Evolutionary conservation across 768 basidiomycete genomes (phyloP).

Genomic region (Mycena amicta): DNA sequence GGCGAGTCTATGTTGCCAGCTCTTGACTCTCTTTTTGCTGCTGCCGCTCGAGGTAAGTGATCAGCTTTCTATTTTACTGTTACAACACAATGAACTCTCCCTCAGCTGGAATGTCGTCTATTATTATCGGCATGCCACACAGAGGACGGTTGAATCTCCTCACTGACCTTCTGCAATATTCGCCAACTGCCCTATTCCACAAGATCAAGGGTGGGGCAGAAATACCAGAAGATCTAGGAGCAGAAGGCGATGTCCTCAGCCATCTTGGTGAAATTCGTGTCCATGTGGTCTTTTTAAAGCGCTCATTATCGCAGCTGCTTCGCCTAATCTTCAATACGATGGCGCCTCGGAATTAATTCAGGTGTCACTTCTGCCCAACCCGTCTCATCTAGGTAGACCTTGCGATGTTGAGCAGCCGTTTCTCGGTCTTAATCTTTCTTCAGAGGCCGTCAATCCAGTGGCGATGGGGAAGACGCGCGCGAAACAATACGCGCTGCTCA

Average conservation of each 20-base stretch:
- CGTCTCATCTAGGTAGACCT: conserved; percentile 72
- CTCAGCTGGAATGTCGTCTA: conserved; percentile 63
- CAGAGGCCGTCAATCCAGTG: conserved; percentile 87
- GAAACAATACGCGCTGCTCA: conserved; percentile 83
- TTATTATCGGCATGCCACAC: conserved; percentile 86
- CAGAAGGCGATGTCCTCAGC: conserved; percentile 85
- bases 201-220: conserved; percentile 86
- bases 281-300: neutral
- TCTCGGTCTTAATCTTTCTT: neutral
- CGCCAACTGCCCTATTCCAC: conserved; percentile 74
- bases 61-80: neutral
- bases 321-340: conserved; percentile 62
- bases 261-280: conserved; percentile 62
- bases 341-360: conserved; percentile 55
- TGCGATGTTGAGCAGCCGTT: conserved; percentile 11
- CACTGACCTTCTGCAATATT: conserved; percentile 70
- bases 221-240: conserved; percentile 63
- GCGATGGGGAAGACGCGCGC: conserved; percentile 89
- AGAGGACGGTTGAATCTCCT: conserved; percentile 86
- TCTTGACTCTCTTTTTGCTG: conserved; percentile 72
- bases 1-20: conserved; percentile 94
- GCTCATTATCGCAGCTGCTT: conserved; percentile 50
- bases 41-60: conserved; percentile 60
- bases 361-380: conserved; percentile 79
- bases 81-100: neutral